Percentiles rank a stretch among this genome's conserved stretches.
These are phyloP conservation scores for Ceratobasidium sp. DNA, from an alignment of 1,284 basidiomycete genomes.

Conservation along the genomic window DNA sequence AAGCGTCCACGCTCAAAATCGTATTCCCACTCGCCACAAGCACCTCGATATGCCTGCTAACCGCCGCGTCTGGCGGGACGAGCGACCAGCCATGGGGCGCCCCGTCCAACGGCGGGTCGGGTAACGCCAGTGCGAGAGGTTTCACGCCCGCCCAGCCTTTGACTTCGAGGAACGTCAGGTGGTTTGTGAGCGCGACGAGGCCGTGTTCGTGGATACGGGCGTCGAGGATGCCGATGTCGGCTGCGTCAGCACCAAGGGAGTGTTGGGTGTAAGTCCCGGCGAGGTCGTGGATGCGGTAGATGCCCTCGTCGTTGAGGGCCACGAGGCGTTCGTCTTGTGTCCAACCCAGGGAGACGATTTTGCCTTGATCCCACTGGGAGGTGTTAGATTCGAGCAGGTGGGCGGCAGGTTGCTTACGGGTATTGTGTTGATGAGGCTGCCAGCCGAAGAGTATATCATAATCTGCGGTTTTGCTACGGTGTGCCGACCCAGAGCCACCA, in stretches of 20 bases:
- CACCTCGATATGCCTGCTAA: slow-evolving; percentile 88
- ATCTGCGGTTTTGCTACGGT: slow-evolving; percentile 79
- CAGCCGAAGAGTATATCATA: slow-evolving; percentile 70
- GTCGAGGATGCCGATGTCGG: slow-evolving; percentile 86
- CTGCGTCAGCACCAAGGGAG: slow-evolving; percentile 85
- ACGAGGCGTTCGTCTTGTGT: slow-evolving; percentile 76
- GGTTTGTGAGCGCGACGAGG: slow-evolving; percentile 85
- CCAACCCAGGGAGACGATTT: slow-evolving; percentile 77
- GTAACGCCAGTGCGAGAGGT: slow-evolving; percentile 72
- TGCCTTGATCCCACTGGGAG: slow-evolving; percentile 82
- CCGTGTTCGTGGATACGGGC: slow-evolving; percentile 88
- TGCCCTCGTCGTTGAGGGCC: slow-evolving; percentile 91
- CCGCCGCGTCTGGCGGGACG: slow-evolving; percentile 85
- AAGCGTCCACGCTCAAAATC: slow-evolving; percentile 83
- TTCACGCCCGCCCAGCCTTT: slow-evolving; percentile 85
- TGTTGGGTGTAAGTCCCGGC: slow-evolving; percentile 86
- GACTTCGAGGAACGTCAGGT: slow-evolving; percentile 82
- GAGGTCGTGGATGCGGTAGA: slow-evolving; percentile 90
- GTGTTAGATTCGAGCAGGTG: no score
- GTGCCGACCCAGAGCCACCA: slow-evolving; percentile 77
- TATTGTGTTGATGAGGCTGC: slow-evolving; percentile 56
- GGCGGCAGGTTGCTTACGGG: slow-evolving; percentile 56
- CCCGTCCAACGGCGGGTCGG: slow-evolving; percentile 63
- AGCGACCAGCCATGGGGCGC: slow-evolving; percentile 86
- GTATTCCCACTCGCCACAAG: slow-evolving; percentile 81